Evolutionary conservation across 2,329 filamentous ascomycete species (phyloP).

Genomic region (Chaetomiaceae sp.): DNA sequence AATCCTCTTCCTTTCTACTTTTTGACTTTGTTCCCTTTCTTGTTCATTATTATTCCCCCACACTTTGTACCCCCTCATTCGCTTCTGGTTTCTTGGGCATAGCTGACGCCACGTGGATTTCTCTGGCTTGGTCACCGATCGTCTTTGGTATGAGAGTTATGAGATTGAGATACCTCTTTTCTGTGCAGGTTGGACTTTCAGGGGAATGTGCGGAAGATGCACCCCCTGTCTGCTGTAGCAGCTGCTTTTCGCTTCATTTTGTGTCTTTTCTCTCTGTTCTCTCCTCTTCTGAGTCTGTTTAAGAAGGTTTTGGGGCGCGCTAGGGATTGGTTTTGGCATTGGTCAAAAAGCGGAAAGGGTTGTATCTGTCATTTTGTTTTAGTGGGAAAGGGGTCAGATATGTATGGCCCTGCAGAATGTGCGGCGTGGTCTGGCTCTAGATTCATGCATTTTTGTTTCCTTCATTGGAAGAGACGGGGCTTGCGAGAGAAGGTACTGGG

Average conservation of each 20-base stretch:
- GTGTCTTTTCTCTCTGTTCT: slow-evolving; percentile 12
- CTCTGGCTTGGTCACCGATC: slow-evolving; percentile 3
- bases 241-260: no score
- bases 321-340: not conserved
- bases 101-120: no score
- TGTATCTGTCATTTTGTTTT: no score
- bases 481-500: not conserved
- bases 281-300: not conserved
- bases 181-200: no score
- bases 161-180: slow-evolving; percentile 28
- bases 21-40: slow-evolving; percentile 1
- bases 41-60: no score
- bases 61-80: no score
- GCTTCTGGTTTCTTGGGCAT: no score
- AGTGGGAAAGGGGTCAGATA: no score
- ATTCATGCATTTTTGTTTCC: no score
- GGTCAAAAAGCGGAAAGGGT: not conserved
- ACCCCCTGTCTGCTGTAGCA: no score
- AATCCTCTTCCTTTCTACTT: slow-evolving; percentile 3
- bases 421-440: not conserved
- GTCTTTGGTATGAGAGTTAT: slow-evolving; percentile 21
- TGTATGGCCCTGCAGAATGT: no score
- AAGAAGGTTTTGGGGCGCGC: not conserved
- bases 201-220: not conserved
- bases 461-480: not conserved